Evolutionary conservation across 108 stramenopile genomes (phyloP), one percentile per base, ranked within the genome.

Genomic region (Ochromonas danica): DNA sequence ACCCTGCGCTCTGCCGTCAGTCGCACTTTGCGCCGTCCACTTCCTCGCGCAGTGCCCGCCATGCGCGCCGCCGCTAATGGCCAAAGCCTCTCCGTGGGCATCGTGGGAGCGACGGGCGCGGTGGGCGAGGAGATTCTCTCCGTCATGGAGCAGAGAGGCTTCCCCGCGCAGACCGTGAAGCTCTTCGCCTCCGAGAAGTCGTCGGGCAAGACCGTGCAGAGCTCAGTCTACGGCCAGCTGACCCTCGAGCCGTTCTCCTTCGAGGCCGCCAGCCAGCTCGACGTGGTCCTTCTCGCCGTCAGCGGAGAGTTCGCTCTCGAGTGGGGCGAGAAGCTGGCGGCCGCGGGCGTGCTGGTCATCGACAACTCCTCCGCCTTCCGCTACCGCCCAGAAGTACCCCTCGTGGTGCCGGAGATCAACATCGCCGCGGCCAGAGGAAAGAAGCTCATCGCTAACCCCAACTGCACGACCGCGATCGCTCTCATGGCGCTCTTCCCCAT

Each of bases 401-500:
- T 98, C 41, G 92, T 94, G 31, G 89, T 67, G 6, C 97, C 97
- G 10, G 97, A 98, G 90, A 96, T 98, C 80, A 98, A 98, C 81
- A 91, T 90, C 0, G 80, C 92, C n/a, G 79, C 82, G 38, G 93
- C 93, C 83, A 91, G 91, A 36, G 63, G 33, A 43, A 89, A 89
- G 89, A 96, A 95, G 72, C 85, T 98, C 65, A 96, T 98, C 82
- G 97, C 97, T 72, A 98, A 98, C 87, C 97, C 97, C 40, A 98
- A 98, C 79, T 98, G 97, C 83, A 97, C 97, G 42, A 98, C 97
- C n/a, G 96, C 97, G 39, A 97, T 98, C 82, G 97, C 94, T 51
- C 83, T 94, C 43, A 97, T 98, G 96, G 97, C 95, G 25, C 79
- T 98, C 38, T 94, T 88, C 88, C 97, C 97, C n/a, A 83, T 98